These are phyloP conservation scores for Parachaetomium inaequale DNA, from an alignment of 495 filamentous ascomycete genomes.

Conservation along the genomic window DNA sequence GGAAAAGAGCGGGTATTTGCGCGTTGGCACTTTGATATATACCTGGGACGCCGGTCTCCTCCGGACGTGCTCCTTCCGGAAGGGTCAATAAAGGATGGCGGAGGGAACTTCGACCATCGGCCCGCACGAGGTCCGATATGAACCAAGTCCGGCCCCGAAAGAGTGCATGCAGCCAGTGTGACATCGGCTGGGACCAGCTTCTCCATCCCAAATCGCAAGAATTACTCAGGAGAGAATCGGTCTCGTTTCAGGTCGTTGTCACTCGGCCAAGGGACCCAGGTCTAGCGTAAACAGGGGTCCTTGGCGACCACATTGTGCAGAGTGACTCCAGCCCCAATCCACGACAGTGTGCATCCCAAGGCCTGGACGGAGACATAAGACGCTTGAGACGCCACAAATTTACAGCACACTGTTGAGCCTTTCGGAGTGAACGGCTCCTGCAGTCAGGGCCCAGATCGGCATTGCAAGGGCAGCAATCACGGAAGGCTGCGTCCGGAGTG, in stretches of 20 bases:
- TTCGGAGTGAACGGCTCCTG: not conserved
- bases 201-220: slow-evolving; percentile 11
- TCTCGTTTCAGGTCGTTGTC: slow-evolving; percentile 25
- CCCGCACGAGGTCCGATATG: not conserved
- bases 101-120: not conserved
- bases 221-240: slow-evolving; percentile 12
- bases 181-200: slow-evolving; percentile 24
- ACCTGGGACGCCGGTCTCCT: not conserved
- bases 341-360: not conserved
- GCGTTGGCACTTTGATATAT: not conserved
- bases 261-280: slow-evolving; percentile 11
- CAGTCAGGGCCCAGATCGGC: not conserved
- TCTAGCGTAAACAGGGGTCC: slow-evolving; percentile 15
- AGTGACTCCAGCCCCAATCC: not conserved
- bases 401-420: not conserved
- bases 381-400: not conserved
- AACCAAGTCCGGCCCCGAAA: slow-evolving; percentile 11
- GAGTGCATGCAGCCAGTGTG: slow-evolving; percentile 15
- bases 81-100: not conserved
- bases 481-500: not conserved
- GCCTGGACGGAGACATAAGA: not conserved
- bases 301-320: not conserved
- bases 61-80: slow-evolving; percentile 2
- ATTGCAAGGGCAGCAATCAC: not conserved
- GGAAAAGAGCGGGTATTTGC: slow-evolving; percentile 1